Base-by-base conservation (phyloP, 1,284 basidiomycete genomes). In the Melanopsichium pennsylvanicum region DNA sequence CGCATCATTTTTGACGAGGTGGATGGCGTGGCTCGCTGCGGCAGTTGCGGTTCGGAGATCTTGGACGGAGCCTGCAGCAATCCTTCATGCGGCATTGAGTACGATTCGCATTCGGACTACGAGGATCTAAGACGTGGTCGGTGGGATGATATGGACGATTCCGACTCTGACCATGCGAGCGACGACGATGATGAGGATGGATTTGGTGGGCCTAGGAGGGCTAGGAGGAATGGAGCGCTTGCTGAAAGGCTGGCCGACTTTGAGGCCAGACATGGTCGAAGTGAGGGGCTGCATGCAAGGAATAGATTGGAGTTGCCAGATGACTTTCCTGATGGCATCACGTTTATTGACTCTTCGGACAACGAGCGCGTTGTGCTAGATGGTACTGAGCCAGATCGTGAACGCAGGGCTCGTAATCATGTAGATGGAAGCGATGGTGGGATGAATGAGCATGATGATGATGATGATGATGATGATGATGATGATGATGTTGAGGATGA, bases 11-110 rank as follows among this genome's bases (percentile, higher is more conserved):
- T 62, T 29, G 78, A 80, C 47, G 58, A 75, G 39, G 47, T 66
- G 18, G 76, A 79, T 25, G 66, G 66, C 32, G 70, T 78, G 13
- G 46, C 64, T 23, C 70, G 76, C 6, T 80, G 78, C 43, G 69
- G 69, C n/a, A 52, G 49, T 27, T 80, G 78, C 35, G 61, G 64
- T 1, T 60, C 55, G 16, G 78, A 80, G 64, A 73, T 80, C 45
- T 45, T 68, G n/a, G 69, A 74, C 5, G 70, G 73, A 2, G 21
- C 38, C 2, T 80, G 78, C 43, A 62, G 63, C 18, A 75, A 79
- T 33, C 58, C 61, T 12, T 52, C 47, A 21, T 79, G 76, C 26
- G 52, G 13, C 15, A 68, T 68, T 50, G 57, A 57, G 55, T 77
- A 63, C 26, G 73, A 64, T 18, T 54, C 42, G 16, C 13, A 49